phyloP scores from a whole-genome alignment of 2,329 filamentous ascomycete genomes.

The Aplosporella prunicola region DNA sequence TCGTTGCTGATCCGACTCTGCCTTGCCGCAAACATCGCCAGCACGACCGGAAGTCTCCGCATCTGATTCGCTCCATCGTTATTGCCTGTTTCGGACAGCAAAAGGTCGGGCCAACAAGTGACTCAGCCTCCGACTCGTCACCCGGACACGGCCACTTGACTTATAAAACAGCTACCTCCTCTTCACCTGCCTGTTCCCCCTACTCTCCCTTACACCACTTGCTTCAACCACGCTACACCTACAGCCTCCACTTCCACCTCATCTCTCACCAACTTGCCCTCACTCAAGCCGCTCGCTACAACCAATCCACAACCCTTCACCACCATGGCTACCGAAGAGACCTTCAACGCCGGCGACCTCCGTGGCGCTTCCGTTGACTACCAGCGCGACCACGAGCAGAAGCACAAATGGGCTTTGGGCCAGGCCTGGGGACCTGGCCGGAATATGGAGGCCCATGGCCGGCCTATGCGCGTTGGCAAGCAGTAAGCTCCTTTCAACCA shows the following conservation, averaged over 20 bases:
- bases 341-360: conserved; percentile 42
- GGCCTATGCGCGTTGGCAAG: conserved; percentile 24
- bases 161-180: conserved; percentile 5
- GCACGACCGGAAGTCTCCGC: too few relatives aligned
- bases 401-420: conserved; percentile 44
- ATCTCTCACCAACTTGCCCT: conserved; percentile 12
- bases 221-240: conserved; percentile 13
- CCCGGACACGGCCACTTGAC: conserved; percentile 10
- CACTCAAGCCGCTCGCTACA: conserved; percentile 13
- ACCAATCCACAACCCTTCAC: conserved; percentile 15
- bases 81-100: too few relatives aligned
- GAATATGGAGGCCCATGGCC: conserved; percentile 24
- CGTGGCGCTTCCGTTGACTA: conserved; percentile 45
- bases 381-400: conserved; percentile 41
- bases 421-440: conserved; percentile 30
- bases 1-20: neutral
- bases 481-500: conserved; percentile 1
- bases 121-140: conserved; percentile 11
- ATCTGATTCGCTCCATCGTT: too few relatives aligned
- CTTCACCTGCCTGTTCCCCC: conserved; percentile 4
- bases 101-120: too few relatives aligned
- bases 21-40: conserved; percentile 4
- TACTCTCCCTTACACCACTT: conserved; percentile 10
- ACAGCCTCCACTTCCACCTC: conserved; percentile 8
- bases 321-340: conserved; percentile 38